phyloP scores from a whole-genome alignment of 2,329 filamentous ascomycete species.

The Talaromyces sp. region DNA sequence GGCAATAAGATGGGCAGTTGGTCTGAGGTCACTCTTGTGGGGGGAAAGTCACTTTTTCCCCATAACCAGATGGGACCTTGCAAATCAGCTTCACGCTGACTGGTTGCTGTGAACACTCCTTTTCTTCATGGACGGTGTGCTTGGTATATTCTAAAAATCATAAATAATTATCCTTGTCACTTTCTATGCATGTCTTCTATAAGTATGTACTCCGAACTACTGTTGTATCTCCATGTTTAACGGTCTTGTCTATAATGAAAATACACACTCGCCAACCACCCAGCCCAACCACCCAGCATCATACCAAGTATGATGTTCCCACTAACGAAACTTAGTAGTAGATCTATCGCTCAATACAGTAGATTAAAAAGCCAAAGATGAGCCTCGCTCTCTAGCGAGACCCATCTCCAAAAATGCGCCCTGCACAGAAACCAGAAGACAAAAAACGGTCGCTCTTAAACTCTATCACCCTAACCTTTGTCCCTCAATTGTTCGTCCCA shows the following conservation, averaged over 20 bases:
- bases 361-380: background rate
- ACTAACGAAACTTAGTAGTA: background rate
- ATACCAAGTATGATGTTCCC: background rate
- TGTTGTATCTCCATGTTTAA: no score
- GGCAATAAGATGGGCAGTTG: conserved; percentile 15
- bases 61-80: background rate
- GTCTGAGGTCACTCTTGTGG: conserved; percentile 8
- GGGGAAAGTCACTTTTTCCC: no score
- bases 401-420: background rate
- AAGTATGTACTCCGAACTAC: background rate
- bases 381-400: background rate
- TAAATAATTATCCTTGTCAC: background rate
- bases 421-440: background rate
- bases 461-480: background rate
- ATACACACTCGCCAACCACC: background rate
- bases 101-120: background rate
- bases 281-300: background rate
- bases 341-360: background rate
- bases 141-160: background rate
- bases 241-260: no score
- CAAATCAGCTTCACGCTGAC: conserved; percentile 5
- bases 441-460: background rate
- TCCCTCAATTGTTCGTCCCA: background rate
- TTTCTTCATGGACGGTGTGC: background rate
- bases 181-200: background rate